Base-by-base conservation (phyloP, 106 monocot genomes). In the Dioscorea dumetorum region DNA sequence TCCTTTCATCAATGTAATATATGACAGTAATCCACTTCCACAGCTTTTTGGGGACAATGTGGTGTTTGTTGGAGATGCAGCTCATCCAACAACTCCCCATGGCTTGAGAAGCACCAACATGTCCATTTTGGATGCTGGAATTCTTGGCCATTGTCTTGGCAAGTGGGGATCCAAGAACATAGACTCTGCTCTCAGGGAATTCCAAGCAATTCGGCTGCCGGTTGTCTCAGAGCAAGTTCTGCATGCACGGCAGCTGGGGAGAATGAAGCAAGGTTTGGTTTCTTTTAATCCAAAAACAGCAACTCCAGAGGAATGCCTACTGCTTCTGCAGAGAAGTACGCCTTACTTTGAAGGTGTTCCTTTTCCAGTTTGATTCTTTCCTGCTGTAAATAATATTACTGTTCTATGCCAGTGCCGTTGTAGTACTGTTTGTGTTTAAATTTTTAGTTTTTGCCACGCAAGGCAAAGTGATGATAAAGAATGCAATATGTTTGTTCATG, bases 81-180 rank as follows among this genome's bases (percentile, higher is more conserved):
- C 84, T 8, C 94, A 94, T 60, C 94, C 94, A 1, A 90, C 94
- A 59, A 82, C 90, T 49, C 94, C 94, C 31, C 94, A 87, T 66
- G 86, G 94, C 11, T 32, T 84, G 72, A 72, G 90, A 75, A 94
- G 94, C 82, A 94, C 94, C 8, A 91, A 91, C 69, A 94, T 91
- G 94, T 88, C 91, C 0, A 74, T 94, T 17, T 48, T 83, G 12
- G 90, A 90, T 57, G 90, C 87, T 18, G 73, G 54, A 58, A 57
- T 61, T 31, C 57, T 94, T 7, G 90, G 84, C 28, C 24, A 51
- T 16, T 87, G 90, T 75, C 67, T 85, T 1, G 75, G 64, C 33
- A 87, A 60, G 24, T 79, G 82, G 80, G 85, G 84, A 21, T 28
- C 52, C 12, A 61, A 76, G 50, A 70, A 67, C 4, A 33, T 90